Conservation (phyloP, 1,284 basidiomycete species). For the Rhizoctonia solani region DNA sequence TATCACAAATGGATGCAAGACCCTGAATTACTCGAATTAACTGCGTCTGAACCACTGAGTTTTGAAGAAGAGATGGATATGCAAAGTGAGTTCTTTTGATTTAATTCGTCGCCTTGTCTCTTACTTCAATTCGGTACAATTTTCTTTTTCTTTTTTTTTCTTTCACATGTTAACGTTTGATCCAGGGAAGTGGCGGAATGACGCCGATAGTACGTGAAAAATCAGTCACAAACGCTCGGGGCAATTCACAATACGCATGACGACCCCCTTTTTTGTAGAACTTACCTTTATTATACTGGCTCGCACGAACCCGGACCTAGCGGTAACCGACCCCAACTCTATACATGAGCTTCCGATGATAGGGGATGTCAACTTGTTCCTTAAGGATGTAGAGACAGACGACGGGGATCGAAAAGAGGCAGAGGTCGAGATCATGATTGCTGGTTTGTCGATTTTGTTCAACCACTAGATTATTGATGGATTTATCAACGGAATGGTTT, state of each 20-base stretch:
- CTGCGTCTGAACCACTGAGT: conserved; percentile 83
- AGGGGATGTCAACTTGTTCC: conserved; percentile 91
- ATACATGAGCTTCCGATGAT: conserved; percentile 69
- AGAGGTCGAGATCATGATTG: conserved; percentile 81
- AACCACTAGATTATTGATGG: conserved; percentile 11
- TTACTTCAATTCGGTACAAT: not conserved
- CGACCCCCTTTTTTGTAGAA: conserved; percentile 53
- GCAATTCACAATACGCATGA: conserved; percentile 8
- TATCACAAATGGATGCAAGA: conserved; percentile 94
- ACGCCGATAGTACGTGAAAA: conserved; percentile 74
- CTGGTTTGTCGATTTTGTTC: conserved; percentile 53
- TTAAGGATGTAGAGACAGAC: conserved; percentile 56
- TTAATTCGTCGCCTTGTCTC: no score
- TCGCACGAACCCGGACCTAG: conserved; percentile 44
- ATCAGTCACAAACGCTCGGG: not conserved
- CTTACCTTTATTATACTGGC: conserved; percentile 89
- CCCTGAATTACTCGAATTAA: conserved; percentile 72
- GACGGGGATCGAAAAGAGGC: conserved; percentile 50
- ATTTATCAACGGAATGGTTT: not conserved
- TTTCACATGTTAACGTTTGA: not conserved
- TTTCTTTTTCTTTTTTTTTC: conserved; percentile 12
- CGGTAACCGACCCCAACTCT: conserved; percentile 42
- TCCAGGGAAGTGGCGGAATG: conserved; percentile 80
- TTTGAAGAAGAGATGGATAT: conserved; percentile 89
- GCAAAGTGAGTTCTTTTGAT: conserved; percentile 68